Evolutionary conservation across 352 stramenopile species (phyloP).

Genomic region (Phytopythium ostracodes): DNA sequence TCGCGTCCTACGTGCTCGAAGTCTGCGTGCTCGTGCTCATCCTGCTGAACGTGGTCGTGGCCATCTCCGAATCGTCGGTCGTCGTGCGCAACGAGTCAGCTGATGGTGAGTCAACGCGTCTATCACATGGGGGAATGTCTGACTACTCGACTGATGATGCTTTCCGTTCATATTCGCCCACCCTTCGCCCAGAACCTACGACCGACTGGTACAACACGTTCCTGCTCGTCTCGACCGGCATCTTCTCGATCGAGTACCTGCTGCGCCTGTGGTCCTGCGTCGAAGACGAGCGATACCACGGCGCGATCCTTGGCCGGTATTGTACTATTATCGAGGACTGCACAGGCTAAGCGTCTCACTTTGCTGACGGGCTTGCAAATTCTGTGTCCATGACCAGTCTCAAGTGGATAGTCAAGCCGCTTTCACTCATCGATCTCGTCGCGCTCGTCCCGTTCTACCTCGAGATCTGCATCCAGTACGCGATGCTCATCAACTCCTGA

Average conservation of each 20-base stretch:
- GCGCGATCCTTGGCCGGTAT: constrained; percentile 33
- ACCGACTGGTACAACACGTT: constrained; percentile 44
- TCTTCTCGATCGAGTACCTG: constrained; percentile 60
- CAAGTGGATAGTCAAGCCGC: constrained; percentile 50
- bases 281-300: constrained; percentile 45
- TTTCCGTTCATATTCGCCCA: too few species aligned
- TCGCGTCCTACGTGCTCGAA: constrained; percentile 52
- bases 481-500: neutral
- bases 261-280: constrained; percentile 61
- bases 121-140: too few species aligned
- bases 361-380: neutral
- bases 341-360: neutral
- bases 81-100: constrained; percentile 13
- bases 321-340: neutral
- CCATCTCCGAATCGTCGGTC: constrained; percentile 38
- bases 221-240: constrained; percentile 45
- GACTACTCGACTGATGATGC: too few species aligned
- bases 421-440: constrained; percentile 55
- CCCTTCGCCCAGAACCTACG: neutral
- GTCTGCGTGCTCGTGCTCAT: constrained; percentile 50
- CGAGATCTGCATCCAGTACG: constrained; percentile 44
- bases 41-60: constrained; percentile 54
- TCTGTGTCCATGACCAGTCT: constrained; percentile 24
- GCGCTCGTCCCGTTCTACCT: constrained; percentile 57
- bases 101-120: neutral